Evolutionary conservation across 441 rosid species (phyloP), one percentile per base, ranked within the genome.

Genomic region (Viola pubescens): DNA sequence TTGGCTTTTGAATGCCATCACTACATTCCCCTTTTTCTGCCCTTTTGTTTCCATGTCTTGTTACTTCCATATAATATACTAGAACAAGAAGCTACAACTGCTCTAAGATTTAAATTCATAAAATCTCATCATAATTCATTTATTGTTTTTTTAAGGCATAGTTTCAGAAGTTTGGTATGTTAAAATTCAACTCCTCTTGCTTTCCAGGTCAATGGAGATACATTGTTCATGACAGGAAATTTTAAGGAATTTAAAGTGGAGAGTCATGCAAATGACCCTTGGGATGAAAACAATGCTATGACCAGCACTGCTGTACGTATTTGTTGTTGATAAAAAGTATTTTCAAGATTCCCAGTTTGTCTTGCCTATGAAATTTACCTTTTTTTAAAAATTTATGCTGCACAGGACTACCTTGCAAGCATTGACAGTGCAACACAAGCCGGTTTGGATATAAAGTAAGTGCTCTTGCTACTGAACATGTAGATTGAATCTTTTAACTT

Each of bases 331-430:
- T 46, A 47, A 49, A 60, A 13, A 52, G 44, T 41, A 52, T 64
- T 62, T 40, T 14, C 11, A 0, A 26, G 54, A 49, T 58, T 56
- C 58, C 61, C 46, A 61, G 38, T 13, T 0, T 50, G 43, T 47
- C 43, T 34, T 11, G 12, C 43, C 58, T 53, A 1, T 9, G n/a
- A 9, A 46, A 12, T 53, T 41, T 43, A 66, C 52, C 70, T 71
- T 41, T 69, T 37, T 56, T 52, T 26, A 53, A n/a, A n/a, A n/a
- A 10, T 59, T 61, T 66, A 38, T 62, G 4, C 70, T 67, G 10
- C n/a, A 56, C 87, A 90, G 96, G 99, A 88, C 77, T 94, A 79
- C 69, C 79, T 94, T 69, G 91, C 97, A n/a, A 82, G 88, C 79
- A 81, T 86, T 49, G 92, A 84, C 68, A 72, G 58, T 70, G 90